Percentiles rank a stretch among this genome's conserved stretches.
phyloP scores from a whole-genome alignment of 208 protist genomes.

The Leishmania amazonensis region DNA sequence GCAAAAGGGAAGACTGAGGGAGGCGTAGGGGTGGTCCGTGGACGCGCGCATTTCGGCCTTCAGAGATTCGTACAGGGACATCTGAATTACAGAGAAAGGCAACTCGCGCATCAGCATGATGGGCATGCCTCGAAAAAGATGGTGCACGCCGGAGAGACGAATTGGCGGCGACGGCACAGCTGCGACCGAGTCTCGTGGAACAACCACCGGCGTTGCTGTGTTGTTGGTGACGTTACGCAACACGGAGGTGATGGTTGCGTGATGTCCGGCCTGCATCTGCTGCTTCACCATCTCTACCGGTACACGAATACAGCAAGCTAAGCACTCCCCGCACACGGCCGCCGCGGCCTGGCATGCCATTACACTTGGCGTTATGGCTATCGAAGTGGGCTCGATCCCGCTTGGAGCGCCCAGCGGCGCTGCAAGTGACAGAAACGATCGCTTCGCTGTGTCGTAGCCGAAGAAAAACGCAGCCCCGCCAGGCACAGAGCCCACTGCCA shows the following conservation, averaged over 20 bases:
- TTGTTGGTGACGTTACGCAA: constrained; percentile 59
- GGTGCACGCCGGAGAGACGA: constrained; percentile 46
- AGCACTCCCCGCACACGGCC: constrained; percentile 79
- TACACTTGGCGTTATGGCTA: constrained; percentile 9
- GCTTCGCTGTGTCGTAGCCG: constrained; percentile 70
- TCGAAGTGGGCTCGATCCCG: constrained; percentile 4
- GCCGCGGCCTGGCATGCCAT: constrained; percentile 56
- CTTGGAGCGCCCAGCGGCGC: neutral
- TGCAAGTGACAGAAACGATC: constrained; percentile 11
- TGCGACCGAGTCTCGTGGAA: neutral
- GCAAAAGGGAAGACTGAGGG: constrained; percentile 58
- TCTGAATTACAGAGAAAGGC: constrained; percentile 93
- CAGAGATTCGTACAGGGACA: constrained; percentile 90
- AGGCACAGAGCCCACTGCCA: constrained; percentile 87
- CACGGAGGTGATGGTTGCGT: constrained; percentile 38
- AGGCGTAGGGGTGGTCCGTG: constrained; percentile 34
- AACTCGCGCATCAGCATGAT: constrained; percentile 89
- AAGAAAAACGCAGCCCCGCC: constrained; percentile 90
- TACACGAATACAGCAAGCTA: constrained; percentile 86
- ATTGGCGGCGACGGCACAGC: constrained; percentile 5
- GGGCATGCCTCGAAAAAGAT: constrained; percentile 82
- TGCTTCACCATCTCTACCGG: constrained; percentile 94
- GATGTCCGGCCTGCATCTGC: constrained; percentile 82
- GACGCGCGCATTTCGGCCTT: constrained; percentile 51
- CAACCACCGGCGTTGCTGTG: constrained; percentile 6